These are phyloP conservation scores for Colletotrichum salicis DNA, from an alignment of 2,329 filamentous ascomycete genomes.

Conservation along the genomic window DNA sequence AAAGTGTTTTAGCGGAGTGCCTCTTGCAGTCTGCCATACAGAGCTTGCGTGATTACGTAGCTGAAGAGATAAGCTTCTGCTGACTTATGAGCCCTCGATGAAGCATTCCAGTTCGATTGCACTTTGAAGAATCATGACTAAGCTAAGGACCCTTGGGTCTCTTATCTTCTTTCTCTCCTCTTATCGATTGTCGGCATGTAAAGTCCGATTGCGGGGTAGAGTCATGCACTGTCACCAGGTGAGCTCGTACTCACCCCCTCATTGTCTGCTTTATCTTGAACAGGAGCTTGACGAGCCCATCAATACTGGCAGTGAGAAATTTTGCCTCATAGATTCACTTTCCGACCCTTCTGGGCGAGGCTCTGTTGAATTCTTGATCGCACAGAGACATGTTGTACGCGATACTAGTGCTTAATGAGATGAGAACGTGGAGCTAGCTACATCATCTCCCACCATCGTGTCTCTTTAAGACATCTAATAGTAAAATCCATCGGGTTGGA, in stretches of 20 bases:
- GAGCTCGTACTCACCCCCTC: neutral
- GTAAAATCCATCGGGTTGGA: neutral
- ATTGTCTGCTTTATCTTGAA: neutral
- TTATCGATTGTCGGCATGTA: neutral
- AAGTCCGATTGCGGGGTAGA: neutral
- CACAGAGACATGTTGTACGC: no score
- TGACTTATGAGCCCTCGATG: neutral
- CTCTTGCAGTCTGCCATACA: no score
- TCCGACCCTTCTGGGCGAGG: no score
- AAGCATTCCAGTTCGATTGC: neutral
- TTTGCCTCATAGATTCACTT: no score
- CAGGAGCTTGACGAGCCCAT: neutral
- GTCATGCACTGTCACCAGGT: neutral
- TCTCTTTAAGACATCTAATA: neutral
- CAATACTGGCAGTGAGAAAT: no score
- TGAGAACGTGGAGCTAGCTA: no score
- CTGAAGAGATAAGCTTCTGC: constrained; percentile 22
- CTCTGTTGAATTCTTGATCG: no score
- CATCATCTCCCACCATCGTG: no score
- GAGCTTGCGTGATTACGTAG: constrained; percentile 30
- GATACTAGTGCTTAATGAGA: no score
- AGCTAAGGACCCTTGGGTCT: neutral
- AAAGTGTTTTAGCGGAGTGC: no score
- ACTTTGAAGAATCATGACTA: neutral
- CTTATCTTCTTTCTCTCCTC: neutral